A percentile compares a stretch with the other conserved stretches of the same genome.
phyloP scores from a whole-genome alignment of 768 basidiomycete genomes.

The Phlebiopsis flavidoalba region DNA sequence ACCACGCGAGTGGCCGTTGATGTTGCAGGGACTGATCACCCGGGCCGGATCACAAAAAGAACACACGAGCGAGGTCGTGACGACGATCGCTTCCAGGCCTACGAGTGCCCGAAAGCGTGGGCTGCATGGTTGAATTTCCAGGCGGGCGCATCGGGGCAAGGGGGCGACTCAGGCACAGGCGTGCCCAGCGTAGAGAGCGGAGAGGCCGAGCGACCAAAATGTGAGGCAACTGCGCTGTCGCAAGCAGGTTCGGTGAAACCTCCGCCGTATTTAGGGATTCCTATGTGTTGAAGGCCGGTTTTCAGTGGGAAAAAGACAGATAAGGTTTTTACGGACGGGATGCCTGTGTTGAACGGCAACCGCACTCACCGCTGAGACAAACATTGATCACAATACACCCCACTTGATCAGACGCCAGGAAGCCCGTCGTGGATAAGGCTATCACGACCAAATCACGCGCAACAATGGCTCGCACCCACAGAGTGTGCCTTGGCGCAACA shows the following conservation, averaged over 20 bases:
- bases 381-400: not conserved
- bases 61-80: conserved; percentile 20
- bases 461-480: not conserved
- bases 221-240: not conserved
- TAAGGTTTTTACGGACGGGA: not conserved
- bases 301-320: not conserved
- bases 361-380: not conserved
- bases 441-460: not conserved
- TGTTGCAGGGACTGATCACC: conserved; percentile 16
- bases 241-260: not conserved
- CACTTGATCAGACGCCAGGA: not conserved
- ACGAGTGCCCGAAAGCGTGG: conserved; percentile 16
- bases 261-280: not conserved
- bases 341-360: not conserved
- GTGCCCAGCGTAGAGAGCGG: not conserved
- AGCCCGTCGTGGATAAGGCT: not conserved
- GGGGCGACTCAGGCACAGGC: not conserved
- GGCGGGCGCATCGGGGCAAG: not conserved
- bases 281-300: no score
- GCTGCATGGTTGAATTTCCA: conserved; percentile 5
- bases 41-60: conserved; percentile 20
- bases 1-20: conserved; percentile 23
- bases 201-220: conserved; percentile 2
- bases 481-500: not conserved
- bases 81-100: conserved; percentile 20